A percentile compares a stretch with the other conserved stretches of the same genome.
Conservation (phyloP, 768 basidiomycete genomes). For the Russula vinacea region DNA sequence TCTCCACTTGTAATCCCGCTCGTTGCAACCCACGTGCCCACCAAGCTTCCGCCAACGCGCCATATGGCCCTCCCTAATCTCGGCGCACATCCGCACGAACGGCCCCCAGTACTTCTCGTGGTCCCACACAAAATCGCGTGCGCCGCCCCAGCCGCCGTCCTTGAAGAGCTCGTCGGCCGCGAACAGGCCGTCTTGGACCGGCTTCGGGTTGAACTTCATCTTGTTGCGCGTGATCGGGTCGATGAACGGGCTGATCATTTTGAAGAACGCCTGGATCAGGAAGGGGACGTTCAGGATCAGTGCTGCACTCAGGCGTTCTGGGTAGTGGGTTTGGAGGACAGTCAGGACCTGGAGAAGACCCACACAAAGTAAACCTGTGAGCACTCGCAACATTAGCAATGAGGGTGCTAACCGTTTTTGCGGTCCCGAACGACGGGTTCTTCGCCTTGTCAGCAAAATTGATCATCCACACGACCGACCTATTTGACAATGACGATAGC, state of each 20-base stretch:
- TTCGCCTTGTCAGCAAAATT: slow-evolving; percentile 75
- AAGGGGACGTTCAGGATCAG: slow-evolving; percentile 81
- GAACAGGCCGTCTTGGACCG: slow-evolving; percentile 66
- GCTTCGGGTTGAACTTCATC: slow-evolving; percentile 69
- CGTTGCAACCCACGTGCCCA: slow-evolving; percentile 64
- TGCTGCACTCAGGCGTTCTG: slow-evolving; percentile 75
- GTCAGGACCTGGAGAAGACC: slow-evolving; percentile 34
- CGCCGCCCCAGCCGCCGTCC: slow-evolving; percentile 64
- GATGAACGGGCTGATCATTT: slow-evolving; percentile 73
- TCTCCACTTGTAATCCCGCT: slow-evolving; percentile 69
- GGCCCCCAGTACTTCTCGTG: slow-evolving; percentile 76
- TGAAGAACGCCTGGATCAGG: slow-evolving; percentile 70
- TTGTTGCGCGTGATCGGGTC: slow-evolving; percentile 78
- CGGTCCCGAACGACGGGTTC: slow-evolving; percentile 43
- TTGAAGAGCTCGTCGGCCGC: slow-evolving; percentile 64
- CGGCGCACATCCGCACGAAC: slow-evolving; percentile 53
- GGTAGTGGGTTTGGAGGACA: slow-evolving; percentile 80
- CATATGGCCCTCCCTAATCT: slow-evolving; percentile 48
- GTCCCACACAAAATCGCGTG: slow-evolving; percentile 61
- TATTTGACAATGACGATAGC: slow-evolving; percentile 33
- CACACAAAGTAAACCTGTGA: neutral
- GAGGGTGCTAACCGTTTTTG: slow-evolving; percentile 38
- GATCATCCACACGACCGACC: slow-evolving; percentile 67
- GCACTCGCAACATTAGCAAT: neutral
- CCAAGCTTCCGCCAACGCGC: slow-evolving; percentile 68